These are phyloP conservation scores for Penicillium canescens DNA, from an alignment of 495 filamentous ascomycete species.

Conservation along the genomic window DNA sequence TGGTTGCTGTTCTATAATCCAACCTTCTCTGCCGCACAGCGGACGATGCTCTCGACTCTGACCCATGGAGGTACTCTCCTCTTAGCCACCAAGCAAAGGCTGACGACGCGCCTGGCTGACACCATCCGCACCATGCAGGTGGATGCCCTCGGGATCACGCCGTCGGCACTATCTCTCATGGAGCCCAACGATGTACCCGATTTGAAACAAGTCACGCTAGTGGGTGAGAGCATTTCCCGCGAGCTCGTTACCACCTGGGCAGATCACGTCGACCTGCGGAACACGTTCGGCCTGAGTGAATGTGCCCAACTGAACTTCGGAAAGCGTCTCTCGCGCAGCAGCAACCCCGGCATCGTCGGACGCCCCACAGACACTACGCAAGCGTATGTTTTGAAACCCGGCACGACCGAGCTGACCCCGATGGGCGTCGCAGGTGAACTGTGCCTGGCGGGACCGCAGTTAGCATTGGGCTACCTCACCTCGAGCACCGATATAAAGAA, in stretches of 20 bases:
- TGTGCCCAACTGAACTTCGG: constrained; percentile 21
- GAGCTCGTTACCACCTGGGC: constrained; percentile 12
- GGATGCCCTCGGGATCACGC: constrained; percentile 10
- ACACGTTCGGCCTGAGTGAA: constrained; percentile 20
- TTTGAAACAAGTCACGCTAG: constrained; percentile 1
- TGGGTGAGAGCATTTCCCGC: constrained; percentile 4
- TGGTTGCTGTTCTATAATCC: constrained; percentile 25
- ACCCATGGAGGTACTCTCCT: constrained; percentile 7
- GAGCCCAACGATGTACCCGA: constrained; percentile 4
- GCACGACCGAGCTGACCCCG: constrained; percentile 2
- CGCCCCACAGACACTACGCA: constrained; percentile 1
- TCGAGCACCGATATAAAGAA: constrained; percentile 3
- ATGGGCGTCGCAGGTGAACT: background rate
- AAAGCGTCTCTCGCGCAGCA: constrained; percentile 17
- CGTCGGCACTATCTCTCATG: constrained; percentile 8
- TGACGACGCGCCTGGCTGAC: constrained; percentile 4
- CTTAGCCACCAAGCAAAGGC: constrained; percentile 2
- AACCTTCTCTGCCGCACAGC: constrained; percentile 18
- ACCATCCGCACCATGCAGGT: constrained; percentile 6
- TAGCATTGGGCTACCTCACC: constrained; percentile 13
- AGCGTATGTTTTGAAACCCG: background rate
- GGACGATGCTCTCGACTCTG: constrained; percentile 13
- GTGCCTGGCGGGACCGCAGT: constrained; percentile 17
- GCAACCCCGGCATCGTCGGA: constrained; percentile 25
- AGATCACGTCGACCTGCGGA: constrained; percentile 13